Base-by-base conservation (phyloP, 164 flowering plant genomes). In the Stephania cephalantha region DNA sequence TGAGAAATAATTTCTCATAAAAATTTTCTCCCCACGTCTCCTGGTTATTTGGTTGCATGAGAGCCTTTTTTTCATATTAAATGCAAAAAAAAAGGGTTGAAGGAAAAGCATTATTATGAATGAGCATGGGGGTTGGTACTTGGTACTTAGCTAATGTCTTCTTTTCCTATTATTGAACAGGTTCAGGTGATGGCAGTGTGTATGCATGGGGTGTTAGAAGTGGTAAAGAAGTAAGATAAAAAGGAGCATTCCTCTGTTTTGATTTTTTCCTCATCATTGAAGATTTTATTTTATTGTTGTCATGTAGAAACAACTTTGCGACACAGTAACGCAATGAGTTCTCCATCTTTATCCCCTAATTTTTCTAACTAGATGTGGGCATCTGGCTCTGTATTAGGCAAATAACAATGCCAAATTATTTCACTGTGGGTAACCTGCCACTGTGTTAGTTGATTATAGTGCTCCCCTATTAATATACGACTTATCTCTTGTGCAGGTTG, bases 171-270 rank as follows among this genome's bases (percentile, higher is more conserved):
- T 45, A 12, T 35, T 73, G 68, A 31, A 76, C 83, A 83, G 85
- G 85, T 70, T 94, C 99, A 70, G 99, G 99, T 35, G 95, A 95
- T 85, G 99, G 99, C 46, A 90, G 93, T 79, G 94, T 92, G 18
- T 86, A 85, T 80, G 98, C 95, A 1, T 95, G 99, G 98, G 94
- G 84, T 84, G 90, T 92, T 58, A 83, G 98, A 78, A 90, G 86
- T 72, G 99, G 98, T n/a, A 95, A 95, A 85, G 97, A 95, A 76
- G 85, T 83, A 81, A 30, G 77, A 20, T 17, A 66, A 64, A 46
- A 58, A 58, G 1, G 42, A 35, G 6, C 64, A 25, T 35, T 12
- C 5, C 67, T 53, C 13, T 15, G 15, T 64, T 25, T 68, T 63
- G 7, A 31, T 42, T 71, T 65, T 74, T n/a, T 65, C 71, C 7